A percentile compares a stretch with the other conserved stretches of the same genome.
phyloP scores from a whole-genome alignment of 2,329 filamentous ascomycete species.

The Aspergillus spinulosporus region DNA sequence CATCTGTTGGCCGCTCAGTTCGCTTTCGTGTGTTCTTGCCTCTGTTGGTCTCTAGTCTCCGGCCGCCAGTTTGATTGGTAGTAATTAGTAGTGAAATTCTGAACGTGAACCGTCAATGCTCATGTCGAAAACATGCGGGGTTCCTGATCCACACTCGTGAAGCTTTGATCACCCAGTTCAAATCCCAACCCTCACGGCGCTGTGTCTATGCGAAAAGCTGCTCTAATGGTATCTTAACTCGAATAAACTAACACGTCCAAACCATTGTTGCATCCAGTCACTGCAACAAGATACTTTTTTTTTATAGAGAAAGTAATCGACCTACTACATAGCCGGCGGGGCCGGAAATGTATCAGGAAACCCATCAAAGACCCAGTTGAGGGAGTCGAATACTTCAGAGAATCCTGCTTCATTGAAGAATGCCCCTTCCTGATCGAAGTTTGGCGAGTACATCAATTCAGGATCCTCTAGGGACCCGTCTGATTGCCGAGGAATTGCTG shows the following conservation, averaged over 20 bases:
- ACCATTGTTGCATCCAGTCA: neutral
- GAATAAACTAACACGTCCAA: neutral
- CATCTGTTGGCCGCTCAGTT: neutral
- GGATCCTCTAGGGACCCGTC: conserved; percentile 34
- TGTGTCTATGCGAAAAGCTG: neutral
- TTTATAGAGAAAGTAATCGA: neutral
- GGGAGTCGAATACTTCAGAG: conserved; percentile 77
- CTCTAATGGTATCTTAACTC: conserved; percentile 14
- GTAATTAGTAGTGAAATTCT: neutral
- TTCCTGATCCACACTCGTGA: conserved; percentile 3
- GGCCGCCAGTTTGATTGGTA: neutral
- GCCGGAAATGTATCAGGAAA: conserved; percentile 63
- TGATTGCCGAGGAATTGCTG: conserved; percentile 29
- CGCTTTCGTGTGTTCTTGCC: neutral
- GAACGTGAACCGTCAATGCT: neutral
- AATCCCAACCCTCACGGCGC: neutral
- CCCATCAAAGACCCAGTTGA: conserved; percentile 90
- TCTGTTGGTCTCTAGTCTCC: neutral
- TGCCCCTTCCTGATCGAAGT: conserved; percentile 38
- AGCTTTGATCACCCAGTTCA: conserved; percentile 2
- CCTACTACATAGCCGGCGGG: conserved; percentile 33
- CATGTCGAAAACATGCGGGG: conserved; percentile 6
- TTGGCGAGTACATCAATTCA: conserved; percentile 34
- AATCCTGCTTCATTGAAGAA: conserved; percentile 54
- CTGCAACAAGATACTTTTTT: neutral